Conservation (phyloP, 1,139 yeast species). For the Yamadazyma songkhlaensis region DNA sequence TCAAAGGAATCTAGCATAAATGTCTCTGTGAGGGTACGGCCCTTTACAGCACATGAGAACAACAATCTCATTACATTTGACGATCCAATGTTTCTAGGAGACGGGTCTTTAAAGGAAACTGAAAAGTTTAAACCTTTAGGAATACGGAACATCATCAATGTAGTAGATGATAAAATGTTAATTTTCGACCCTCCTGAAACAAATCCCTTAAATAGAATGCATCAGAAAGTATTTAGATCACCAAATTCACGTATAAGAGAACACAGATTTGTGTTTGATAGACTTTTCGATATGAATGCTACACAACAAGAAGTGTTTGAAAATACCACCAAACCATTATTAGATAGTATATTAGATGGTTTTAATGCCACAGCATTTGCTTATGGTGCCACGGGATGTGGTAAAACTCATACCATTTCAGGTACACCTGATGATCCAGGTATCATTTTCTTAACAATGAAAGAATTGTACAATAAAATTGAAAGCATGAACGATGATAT, state of each 20-base stretch:
- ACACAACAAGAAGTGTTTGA: slow-evolving; percentile 67
- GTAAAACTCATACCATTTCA: slow-evolving; percentile 90
- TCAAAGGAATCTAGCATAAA: slow-evolving; percentile 19
- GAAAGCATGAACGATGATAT: slow-evolving; percentile 47
- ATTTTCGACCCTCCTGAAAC: slow-evolving; percentile 85
- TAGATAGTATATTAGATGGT: slow-evolving; percentile 78
- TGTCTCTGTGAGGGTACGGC: slow-evolving; percentile 82
- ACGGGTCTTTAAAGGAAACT: slow-evolving; percentile 44
- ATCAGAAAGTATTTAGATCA: slow-evolving; percentile 48
- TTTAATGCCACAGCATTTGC: slow-evolving; percentile 81
- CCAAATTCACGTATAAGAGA: slow-evolving; percentile 59
- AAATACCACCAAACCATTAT: slow-evolving; percentile 65
- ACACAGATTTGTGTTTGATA: slow-evolving; percentile 80
- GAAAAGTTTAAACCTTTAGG: slow-evolving; percentile 42
- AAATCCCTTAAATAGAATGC: slow-evolving; percentile 64
- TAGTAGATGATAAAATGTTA: slow-evolving; percentile 85
- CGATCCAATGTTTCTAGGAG: slow-evolving; percentile 50
- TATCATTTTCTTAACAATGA: slow-evolving; percentile 73
- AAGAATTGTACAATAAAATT: slow-evolving; percentile 65
- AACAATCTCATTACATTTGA: slow-evolving; percentile 39
- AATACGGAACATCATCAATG: slow-evolving; percentile 70
- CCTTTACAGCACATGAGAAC: slow-evolving; percentile 64
- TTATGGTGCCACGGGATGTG: slow-evolving; percentile 83
- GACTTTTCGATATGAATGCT: slow-evolving; percentile 63
- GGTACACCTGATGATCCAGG: slow-evolving; percentile 79